Base-by-base conservation (phyloP, 345 rosid species). In the Linum lewisii region DNA sequence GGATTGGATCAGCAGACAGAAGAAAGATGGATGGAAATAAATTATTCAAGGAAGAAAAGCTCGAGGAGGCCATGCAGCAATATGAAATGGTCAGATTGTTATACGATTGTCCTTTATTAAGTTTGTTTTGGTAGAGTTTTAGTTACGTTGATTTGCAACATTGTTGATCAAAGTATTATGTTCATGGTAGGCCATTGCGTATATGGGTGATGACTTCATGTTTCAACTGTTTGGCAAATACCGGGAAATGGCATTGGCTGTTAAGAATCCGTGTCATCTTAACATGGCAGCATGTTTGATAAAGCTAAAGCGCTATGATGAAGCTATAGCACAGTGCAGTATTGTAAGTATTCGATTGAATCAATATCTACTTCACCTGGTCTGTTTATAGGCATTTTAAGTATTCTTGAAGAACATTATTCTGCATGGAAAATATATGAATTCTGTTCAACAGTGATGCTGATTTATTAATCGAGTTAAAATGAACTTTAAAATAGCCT, bases 161-260 rank as follows among this genome's bases (percentile, higher is more conserved):
- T 38, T 38, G 45, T 38, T 38, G 16, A 6, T 15, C 13, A n/a
- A 42, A 42, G 47, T 47, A 16, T 37, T 53, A 21, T 55, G 16
- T 29, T 60, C 58, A 25, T 60, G n/a, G 59, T 67, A 92, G 98
- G 97, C 98, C 44, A 79, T 86, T 69, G 97, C 95, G 58, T 92
- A 92, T 74, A 73, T 92, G 88, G 90, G 89, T 1, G 97, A 92
- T 37, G 97, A 92, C 72, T 92, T 92, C 66, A 92, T 92, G 95
- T 89, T 92, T 76, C 98, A 89, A 73, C 77, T 89, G 64, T 89
- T 88, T 73, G 98, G 97, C 63, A 92, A 92, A 80, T 89, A 81
- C 64, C 83, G 82, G 53, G 99, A 92, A 73, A 88, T 88, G 97
- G 99, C 99, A 54, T 75, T 89, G 73, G 97, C 99, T 26, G 99